These are phyloP conservation scores for Cylindrotheca fusiformis DNA, from an alignment of 108 stramenopile species.

Conservation along the genomic window DNA sequence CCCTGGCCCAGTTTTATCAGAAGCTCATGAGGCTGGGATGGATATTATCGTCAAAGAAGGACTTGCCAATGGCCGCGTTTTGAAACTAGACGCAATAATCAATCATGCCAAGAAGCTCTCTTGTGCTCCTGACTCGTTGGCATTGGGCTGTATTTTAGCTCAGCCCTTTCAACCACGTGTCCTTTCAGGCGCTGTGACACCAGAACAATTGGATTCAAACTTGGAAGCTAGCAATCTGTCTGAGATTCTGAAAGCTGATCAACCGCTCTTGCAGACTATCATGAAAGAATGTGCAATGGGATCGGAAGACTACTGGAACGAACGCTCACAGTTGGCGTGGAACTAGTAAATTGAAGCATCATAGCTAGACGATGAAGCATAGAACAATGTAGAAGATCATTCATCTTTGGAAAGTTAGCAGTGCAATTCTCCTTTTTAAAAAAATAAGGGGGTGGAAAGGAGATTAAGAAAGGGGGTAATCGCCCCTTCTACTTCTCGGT, in stretches of 20 bases:
- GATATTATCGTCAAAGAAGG: conserved; percentile 85
- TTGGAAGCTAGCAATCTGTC: conserved; percentile 37
- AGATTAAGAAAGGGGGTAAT: no score
- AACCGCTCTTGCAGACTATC: conserved; percentile 39
- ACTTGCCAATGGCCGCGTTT: conserved; percentile 68
- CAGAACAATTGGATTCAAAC: conserved; percentile 66
- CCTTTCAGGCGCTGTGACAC: conserved; percentile 66
- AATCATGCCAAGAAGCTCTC: conserved; percentile 35
- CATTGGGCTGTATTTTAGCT: conserved; percentile 63
- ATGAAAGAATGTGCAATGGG: conserved; percentile 49
- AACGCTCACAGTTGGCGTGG: conserved; percentile 60
- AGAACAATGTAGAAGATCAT: no score
- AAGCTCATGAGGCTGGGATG: conserved; percentile 57
- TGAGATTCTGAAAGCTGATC: conserved; percentile 36
- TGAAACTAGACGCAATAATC: conserved; percentile 31
- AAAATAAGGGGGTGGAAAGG: no score
- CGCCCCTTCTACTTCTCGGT: no score
- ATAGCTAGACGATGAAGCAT: no score
- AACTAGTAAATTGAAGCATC: conserved; percentile 47
- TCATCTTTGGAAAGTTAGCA: no score
- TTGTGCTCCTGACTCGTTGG: conserved; percentile 63
- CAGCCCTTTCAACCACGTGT: conserved; percentile 75
- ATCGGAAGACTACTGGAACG: conserved; percentile 64
- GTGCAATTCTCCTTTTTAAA: no score
- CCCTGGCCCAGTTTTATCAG: conserved; percentile 39